Conservation (phyloP, 139 green algal species). For the Chlamydomonas eustigma region DNA sequence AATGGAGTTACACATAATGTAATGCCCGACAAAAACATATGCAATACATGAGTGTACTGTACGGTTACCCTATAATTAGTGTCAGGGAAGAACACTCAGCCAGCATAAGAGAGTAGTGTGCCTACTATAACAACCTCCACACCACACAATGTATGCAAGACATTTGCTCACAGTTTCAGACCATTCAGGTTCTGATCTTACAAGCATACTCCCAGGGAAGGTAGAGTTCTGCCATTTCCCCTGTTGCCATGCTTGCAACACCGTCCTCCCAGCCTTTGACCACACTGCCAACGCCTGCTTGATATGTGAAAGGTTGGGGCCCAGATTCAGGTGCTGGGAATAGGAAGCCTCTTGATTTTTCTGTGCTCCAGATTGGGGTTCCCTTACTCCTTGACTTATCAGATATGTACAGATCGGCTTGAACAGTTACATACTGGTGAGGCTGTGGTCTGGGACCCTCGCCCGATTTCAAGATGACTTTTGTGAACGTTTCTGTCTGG, state of each 20-base stretch:
- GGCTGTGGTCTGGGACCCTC: not conserved
- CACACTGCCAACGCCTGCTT: constrained; percentile 2
- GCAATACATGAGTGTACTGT: no score
- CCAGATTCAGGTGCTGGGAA: not conserved
- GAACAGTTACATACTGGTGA: not conserved
- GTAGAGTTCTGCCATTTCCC: not conserved
- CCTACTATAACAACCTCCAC: no score
- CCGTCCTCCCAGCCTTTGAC: constrained; percentile 6
- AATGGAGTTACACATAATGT: no score
- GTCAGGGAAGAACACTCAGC: no score
- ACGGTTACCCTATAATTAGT: no score
- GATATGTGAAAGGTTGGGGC: not conserved
- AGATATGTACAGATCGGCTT: not conserved
- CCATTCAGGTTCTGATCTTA: no score
- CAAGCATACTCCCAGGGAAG: constrained; percentile 1
- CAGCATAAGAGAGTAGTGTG: no score
- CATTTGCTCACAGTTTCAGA: no score
- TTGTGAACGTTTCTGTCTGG: no score
- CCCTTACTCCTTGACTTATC: not conserved
- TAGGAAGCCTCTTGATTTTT: not conserved
- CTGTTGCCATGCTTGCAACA: not conserved
- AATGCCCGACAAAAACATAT: no score
- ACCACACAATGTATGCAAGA: no score
- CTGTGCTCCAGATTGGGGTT: not conserved
- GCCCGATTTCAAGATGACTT: no score